Percentiles rank a stretch among this genome's conserved stretches.
Conservation (phyloP, 345 rosid genomes). For the Sisymbrium irio region DNA sequence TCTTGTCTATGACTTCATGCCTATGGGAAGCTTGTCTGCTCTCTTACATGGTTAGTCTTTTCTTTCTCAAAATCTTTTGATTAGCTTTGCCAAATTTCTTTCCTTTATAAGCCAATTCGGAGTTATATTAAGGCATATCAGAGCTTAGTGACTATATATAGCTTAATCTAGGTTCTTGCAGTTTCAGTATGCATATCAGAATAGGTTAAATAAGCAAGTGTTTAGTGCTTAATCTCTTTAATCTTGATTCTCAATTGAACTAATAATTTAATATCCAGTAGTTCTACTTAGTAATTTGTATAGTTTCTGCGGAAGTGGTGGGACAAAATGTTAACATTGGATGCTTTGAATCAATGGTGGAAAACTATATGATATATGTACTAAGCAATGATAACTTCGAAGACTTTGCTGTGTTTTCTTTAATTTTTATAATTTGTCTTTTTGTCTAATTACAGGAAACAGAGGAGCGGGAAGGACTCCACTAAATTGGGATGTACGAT, state of each 20-base stretch:
- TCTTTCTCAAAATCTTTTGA: neutral
- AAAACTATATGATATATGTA: neutral
- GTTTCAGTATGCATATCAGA: neutral
- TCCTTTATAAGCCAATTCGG: neutral
- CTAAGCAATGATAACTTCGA: neutral
- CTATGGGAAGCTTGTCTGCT: conserved; percentile 69
- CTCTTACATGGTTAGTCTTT: conserved; percentile 58
- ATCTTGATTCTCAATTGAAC: neutral
- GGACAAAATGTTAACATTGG: neutral
- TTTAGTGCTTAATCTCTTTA: neutral
- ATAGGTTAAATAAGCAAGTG: neutral
- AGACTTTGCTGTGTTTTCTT: neutral
- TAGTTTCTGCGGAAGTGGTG: neutral
- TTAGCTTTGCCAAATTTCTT: neutral
- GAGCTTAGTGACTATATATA: neutral
- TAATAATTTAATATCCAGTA: neutral
- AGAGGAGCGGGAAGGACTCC: conserved; percentile 72
- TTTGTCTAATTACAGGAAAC: conserved; percentile 22
- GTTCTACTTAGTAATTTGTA: neutral
- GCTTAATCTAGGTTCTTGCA: neutral
- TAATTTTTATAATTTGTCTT: neutral
- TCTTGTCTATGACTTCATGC: conserved; percentile 59
- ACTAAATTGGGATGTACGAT: conserved; percentile 64
- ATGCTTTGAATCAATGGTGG: neutral
- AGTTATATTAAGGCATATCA: neutral